A percentile compares a stretch with the other conserved stretches of the same genome.
Conservation (phyloP, 164 flowering plant genomes). For the Pachysandra terminalis region DNA sequence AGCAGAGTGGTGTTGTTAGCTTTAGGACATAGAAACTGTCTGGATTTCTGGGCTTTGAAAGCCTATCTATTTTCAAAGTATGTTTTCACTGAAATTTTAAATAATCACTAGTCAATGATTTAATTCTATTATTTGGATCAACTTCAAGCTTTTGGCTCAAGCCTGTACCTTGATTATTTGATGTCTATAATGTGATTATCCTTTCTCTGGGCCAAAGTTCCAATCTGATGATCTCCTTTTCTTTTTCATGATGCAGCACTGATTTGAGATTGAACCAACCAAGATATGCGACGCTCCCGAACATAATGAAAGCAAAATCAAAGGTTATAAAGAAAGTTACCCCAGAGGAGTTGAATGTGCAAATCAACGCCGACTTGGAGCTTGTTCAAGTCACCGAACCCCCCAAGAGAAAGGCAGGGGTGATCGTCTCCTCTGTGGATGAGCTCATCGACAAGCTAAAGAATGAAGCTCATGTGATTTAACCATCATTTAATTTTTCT, state of each 20-base stretch:
- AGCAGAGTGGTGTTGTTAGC: too few species aligned
- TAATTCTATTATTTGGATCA: too few species aligned
- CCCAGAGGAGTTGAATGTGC: conserved; percentile 69
- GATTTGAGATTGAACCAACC: conserved; percentile 96
- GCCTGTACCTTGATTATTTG: not conserved
- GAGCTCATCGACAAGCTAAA: conserved; percentile 83
- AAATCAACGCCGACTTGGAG: conserved; percentile 69
- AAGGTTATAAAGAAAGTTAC: conserved; percentile 79
- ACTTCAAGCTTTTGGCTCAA: not conserved
- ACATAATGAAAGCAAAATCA: conserved; percentile 97
- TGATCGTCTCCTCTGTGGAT: conserved; percentile 79
- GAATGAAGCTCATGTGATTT: conserved; percentile 75
- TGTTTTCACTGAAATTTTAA: too few species aligned
- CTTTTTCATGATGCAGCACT: conserved; percentile 47
- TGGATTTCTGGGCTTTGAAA: too few species aligned
- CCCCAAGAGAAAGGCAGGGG: conserved; percentile 88
- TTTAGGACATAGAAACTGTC: too few species aligned
- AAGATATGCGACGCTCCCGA: conserved; percentile 93
- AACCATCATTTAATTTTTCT: conserved; percentile 10
- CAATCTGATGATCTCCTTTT: not conserved
- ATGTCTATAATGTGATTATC: not conserved
- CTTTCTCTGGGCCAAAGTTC: not conserved
- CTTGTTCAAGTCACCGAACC: conserved; percentile 85
- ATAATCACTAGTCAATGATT: too few species aligned
- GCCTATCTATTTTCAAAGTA: too few species aligned